Evolutionary conservation across 2,329 filamentous ascomycete species (phyloP).

Genomic region (Ambrosiella beaveri): DNA sequence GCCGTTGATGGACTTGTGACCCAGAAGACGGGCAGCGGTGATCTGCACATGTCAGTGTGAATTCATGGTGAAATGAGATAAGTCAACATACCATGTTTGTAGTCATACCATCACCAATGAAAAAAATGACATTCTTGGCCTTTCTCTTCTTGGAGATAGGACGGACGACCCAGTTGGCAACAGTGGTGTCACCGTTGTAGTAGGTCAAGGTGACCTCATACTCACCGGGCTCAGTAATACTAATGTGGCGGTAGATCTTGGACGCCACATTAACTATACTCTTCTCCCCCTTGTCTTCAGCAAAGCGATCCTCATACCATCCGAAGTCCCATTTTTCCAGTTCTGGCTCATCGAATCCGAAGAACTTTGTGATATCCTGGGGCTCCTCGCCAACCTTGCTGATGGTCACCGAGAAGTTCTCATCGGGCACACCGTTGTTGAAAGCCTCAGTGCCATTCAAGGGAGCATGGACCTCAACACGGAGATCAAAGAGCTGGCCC

Average conservation of each 20-base stretch:
- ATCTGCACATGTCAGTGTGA: constrained; percentile 24
- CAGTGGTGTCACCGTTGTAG: constrained; percentile 54
- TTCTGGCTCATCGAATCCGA: constrained; percentile 50
- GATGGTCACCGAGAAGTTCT: constrained; percentile 60
- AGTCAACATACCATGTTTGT: constrained; percentile 43
- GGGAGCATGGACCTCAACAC: constrained; percentile 66
- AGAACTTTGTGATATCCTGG: constrained; percentile 45
- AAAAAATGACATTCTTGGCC: constrained; percentile 73
- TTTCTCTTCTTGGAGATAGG: constrained; percentile 51
- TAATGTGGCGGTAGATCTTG: constrained; percentile 60
- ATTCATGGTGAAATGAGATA: background rate
- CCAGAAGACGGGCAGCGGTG: constrained; percentile 63
- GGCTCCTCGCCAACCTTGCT: constrained; percentile 40
- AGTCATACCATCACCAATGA: constrained; percentile 58
- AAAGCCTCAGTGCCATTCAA: constrained; percentile 69
- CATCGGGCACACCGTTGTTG: constrained; percentile 48
- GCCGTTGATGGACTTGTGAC: constrained; percentile 68
- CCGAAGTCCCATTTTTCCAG: constrained; percentile 68
- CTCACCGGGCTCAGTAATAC: constrained; percentile 60
- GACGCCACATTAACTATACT: constrained; percentile 64
- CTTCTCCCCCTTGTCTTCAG: constrained; percentile 49
- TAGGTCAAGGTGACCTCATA: constrained; percentile 64
- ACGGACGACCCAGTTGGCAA: constrained; percentile 61
- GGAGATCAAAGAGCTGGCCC: constrained; percentile 70
- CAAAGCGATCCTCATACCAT: constrained; percentile 77